Conservation (phyloP, 805 yeast species). For the Yarrowia sp. region DNA sequence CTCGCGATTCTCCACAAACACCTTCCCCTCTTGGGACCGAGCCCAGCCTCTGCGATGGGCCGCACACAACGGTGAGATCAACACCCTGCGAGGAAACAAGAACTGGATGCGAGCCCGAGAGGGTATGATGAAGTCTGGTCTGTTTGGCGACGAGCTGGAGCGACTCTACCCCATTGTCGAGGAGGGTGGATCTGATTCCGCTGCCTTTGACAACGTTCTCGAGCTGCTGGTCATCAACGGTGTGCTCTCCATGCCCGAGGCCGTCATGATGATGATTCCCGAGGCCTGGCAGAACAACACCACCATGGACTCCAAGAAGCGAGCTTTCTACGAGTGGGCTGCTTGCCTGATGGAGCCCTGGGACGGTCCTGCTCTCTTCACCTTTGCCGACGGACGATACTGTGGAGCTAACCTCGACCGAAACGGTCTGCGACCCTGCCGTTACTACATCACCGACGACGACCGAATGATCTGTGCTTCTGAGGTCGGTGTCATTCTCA, state of each 20-base stretch:
- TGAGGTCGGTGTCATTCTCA: slow-evolving; percentile 95
- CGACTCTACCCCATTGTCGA: slow-evolving; percentile 93
- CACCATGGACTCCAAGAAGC: slow-evolving; percentile 86
- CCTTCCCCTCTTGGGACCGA: slow-evolving; percentile 99
- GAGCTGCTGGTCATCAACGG: slow-evolving; percentile 93
- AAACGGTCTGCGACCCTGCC: slow-evolving; percentile 97
- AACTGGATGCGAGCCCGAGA: slow-evolving; percentile 99
- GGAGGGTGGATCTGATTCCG: slow-evolving; percentile 98
- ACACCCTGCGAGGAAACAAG: slow-evolving; percentile 95
- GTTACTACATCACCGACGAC: slow-evolving; percentile 93
- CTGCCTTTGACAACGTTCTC: slow-evolving; percentile 94
- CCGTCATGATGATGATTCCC: slow-evolving; percentile 95
- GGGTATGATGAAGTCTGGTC: slow-evolving; percentile 88
- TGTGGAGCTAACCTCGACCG: slow-evolving; percentile 98
- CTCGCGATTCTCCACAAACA: slow-evolving; percentile 96
- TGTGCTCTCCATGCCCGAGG: slow-evolving; percentile 90
- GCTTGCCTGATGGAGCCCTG: slow-evolving; percentile 99
- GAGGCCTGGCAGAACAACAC: slow-evolving; percentile 96
- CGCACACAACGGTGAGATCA: slow-evolving; percentile 98
- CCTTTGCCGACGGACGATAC: slow-evolving; percentile 96
- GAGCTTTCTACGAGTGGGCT: slow-evolving; percentile 98
- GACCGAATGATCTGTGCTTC: slow-evolving; percentile 97
- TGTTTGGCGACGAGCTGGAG: slow-evolving; percentile 91
- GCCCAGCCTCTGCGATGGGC: slow-evolving; percentile 98
- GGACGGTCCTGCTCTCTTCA: slow-evolving; percentile 99